These are phyloP conservation scores for Fonsecaea multimorphosa DNA, from an alignment of 2,329 filamentous ascomycete genomes.

Conservation along the genomic window DNA sequence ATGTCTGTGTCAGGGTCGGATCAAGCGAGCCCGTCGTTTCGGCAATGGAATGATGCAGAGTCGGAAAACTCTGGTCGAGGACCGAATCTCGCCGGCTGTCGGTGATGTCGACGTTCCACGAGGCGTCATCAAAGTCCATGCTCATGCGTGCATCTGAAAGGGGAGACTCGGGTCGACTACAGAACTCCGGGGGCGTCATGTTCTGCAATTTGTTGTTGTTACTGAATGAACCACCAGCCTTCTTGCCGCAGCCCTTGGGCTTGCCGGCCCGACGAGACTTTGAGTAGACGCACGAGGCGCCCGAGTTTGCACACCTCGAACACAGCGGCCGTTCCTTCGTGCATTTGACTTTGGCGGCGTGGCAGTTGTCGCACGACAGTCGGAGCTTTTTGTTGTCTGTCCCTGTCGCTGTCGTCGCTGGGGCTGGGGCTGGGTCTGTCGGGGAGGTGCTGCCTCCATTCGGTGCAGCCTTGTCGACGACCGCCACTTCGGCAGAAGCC, in stretches of 20 bases:
- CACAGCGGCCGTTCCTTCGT: constrained; percentile 13
- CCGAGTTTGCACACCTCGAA: constrained; percentile 12
- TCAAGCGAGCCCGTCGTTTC: constrained; percentile 1
- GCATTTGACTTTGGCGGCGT: constrained; percentile 12
- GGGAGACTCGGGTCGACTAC: constrained; percentile 3
- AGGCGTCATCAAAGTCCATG: constrained; percentile 14
- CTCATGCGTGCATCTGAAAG: constrained; percentile 10
- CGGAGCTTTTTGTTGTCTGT: constrained; percentile 6
- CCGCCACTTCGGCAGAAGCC: background rate
- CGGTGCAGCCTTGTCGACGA: constrained; percentile 7
- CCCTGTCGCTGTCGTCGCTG: background rate
- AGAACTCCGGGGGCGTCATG: background rate
- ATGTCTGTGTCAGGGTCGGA: constrained; percentile 10
- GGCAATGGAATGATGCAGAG: background rate
- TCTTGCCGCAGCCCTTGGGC: constrained; percentile 11
- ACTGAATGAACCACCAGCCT: background rate
- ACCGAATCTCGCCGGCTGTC: constrained; percentile 4
- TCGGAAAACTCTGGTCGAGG: constrained; percentile 4
- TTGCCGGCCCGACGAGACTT: constrained; percentile 6
- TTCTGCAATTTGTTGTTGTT: background rate
- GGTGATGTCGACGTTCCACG: constrained; percentile 5
- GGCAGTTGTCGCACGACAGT: constrained; percentile 12
- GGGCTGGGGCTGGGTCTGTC: background rate
- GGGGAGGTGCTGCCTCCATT: background rate
- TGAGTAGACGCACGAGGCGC: constrained; percentile 7